These are phyloP conservation scores for Cercospora sp. DNA, from an alignment of 2,329 filamentous ascomycete genomes.

Conservation along the genomic window DNA sequence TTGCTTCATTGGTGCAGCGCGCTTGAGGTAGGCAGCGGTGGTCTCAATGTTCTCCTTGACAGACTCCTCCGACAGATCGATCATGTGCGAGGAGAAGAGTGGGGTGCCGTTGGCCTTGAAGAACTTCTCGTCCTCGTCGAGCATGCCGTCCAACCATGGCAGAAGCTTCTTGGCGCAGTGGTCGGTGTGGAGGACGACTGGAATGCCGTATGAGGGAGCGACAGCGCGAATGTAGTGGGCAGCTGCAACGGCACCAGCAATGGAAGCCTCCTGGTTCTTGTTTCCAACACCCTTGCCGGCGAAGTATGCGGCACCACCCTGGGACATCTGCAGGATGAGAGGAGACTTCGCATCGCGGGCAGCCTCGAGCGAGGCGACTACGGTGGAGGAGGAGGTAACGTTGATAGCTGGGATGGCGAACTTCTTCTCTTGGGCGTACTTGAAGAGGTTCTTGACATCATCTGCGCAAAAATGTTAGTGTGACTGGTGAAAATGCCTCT, in stretches of 20 bases:
- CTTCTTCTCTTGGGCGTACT: slow-evolving; percentile 82
- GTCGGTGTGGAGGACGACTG: slow-evolving; percentile 93
- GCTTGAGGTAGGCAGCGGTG: slow-evolving; percentile 90
- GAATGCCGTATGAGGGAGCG: slow-evolving; percentile 82
- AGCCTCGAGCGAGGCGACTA: slow-evolving; percentile 86
- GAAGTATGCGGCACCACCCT: slow-evolving; percentile 77
- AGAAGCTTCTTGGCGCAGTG: slow-evolving; percentile 99
- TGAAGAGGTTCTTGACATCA: slow-evolving; percentile 63
- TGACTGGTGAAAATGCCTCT: neutral
- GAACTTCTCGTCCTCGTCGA: slow-evolving; percentile 90
- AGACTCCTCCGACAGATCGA: slow-evolving; percentile 89
- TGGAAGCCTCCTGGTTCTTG: slow-evolving; percentile 79
- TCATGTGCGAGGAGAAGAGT: slow-evolving; percentile 97
- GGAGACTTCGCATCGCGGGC: slow-evolving; percentile 88
- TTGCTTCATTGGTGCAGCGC: slow-evolving; percentile 94
- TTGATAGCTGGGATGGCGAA: slow-evolving; percentile 78
- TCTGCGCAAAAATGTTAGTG: slow-evolving; percentile 19
- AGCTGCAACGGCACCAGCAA: slow-evolving; percentile 81
- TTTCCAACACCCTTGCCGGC: slow-evolving; percentile 71
- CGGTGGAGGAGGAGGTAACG: slow-evolving; percentile 88
- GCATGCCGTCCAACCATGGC: slow-evolving; percentile 94
- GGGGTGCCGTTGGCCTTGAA: slow-evolving; percentile 93
- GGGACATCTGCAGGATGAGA: slow-evolving; percentile 88
- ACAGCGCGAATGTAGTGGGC: slow-evolving; percentile 92
- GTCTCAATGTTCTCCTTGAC: slow-evolving; percentile 90